A percentile compares a stretch with the other conserved stretches of the same genome.
These are phyloP conservation scores for Calycina herbarum DNA, from an alignment of 2,329 filamentous ascomycete genomes.

Conservation along the genomic window DNA sequence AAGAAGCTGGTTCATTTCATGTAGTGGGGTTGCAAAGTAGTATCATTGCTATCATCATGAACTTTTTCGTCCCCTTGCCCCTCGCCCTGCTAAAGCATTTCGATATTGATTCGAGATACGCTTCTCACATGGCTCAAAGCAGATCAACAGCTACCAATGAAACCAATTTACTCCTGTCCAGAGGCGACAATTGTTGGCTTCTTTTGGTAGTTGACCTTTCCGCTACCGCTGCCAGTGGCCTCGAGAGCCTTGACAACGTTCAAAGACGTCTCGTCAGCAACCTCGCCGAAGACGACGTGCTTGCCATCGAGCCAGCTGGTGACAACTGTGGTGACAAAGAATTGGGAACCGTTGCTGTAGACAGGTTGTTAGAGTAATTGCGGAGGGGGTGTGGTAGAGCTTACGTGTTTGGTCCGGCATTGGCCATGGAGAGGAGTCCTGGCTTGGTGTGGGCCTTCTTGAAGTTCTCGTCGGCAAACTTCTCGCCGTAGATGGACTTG, in stretches of 20 bases:
- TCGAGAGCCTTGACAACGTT: slow-evolving; percentile 61
- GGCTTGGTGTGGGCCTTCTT: slow-evolving; percentile 68
- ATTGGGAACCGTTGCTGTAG: slow-evolving; percentile 90
- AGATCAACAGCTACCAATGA: slow-evolving; percentile 15
- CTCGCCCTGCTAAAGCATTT: slow-evolving; percentile 13
- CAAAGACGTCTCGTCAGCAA: slow-evolving; percentile 47
- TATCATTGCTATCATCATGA: slow-evolving; percentile 25
- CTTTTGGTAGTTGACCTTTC: slow-evolving; percentile 55
- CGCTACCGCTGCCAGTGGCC: slow-evolving; percentile 56
- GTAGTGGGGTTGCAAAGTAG: background rate
- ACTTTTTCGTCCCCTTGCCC: slow-evolving; percentile 28
- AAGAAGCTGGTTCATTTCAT: background rate
- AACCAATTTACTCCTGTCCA: slow-evolving; percentile 49
- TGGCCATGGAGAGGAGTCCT: slow-evolving; percentile 91
- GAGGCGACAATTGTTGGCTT: slow-evolving; percentile 58
- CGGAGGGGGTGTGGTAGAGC: slow-evolving; percentile 56
- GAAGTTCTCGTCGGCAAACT: slow-evolving; percentile 96
- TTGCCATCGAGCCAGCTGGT: slow-evolving; percentile 83
- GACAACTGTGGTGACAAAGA: slow-evolving; percentile 92
- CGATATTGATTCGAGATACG: slow-evolving; percentile 16
- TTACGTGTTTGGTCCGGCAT: slow-evolving; percentile 91
- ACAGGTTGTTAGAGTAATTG: slow-evolving; percentile 57
- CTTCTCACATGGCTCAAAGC: slow-evolving; percentile 18
- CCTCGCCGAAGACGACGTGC: slow-evolving; percentile 85
- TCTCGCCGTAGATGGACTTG: slow-evolving; percentile 93